Percentiles rank a stretch among this genome's conserved stretches.
phyloP scores from a whole-genome alignment of 345 rosid genomes.

The Melaleuca alternifolia region DNA sequence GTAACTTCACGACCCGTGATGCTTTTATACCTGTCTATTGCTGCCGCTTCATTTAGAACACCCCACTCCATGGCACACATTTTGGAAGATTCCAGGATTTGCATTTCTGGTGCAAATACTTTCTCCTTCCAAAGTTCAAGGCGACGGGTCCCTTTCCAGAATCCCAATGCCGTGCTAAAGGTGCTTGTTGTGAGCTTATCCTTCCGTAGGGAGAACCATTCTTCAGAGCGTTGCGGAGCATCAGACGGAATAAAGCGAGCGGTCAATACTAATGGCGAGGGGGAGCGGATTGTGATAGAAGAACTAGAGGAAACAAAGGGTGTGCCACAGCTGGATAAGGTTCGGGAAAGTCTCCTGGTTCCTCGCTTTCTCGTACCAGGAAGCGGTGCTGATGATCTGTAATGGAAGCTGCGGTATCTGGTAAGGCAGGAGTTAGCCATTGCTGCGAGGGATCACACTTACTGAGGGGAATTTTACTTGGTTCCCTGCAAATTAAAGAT shows the following conservation, averaged over 20 bases:
- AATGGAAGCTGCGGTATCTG: constrained; percentile 16
- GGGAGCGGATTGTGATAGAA: constrained; percentile 18
- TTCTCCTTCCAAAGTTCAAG: constrained; percentile 88
- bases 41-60: constrained; percentile 56
- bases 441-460: neutral
- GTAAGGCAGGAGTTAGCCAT: constrained; percentile 17
- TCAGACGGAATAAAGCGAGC: constrained; percentile 36
- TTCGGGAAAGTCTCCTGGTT: constrained; percentile 6
- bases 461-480: neutral
- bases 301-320: constrained; percentile 13
- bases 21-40: constrained; percentile 58
- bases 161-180: constrained; percentile 87
- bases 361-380: constrained; percentile 9
- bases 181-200: constrained; percentile 87
- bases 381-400: neutral
- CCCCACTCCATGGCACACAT: constrained; percentile 81
- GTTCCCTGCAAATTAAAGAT: neutral
- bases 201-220: constrained; percentile 83
- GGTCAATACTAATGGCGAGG: constrained; percentile 28
- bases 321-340: constrained; percentile 15
- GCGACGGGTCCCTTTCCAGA: constrained; percentile 82
- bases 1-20: constrained; percentile 70
- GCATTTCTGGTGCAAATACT: constrained; percentile 39
- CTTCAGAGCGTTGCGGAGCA: constrained; percentile 76
- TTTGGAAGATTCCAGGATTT: constrained; percentile 20